Evolutionary conservation across 495 filamentous ascomycete genomes (phyloP).

Genomic region (Lasiosphaeris hirsuta): DNA sequence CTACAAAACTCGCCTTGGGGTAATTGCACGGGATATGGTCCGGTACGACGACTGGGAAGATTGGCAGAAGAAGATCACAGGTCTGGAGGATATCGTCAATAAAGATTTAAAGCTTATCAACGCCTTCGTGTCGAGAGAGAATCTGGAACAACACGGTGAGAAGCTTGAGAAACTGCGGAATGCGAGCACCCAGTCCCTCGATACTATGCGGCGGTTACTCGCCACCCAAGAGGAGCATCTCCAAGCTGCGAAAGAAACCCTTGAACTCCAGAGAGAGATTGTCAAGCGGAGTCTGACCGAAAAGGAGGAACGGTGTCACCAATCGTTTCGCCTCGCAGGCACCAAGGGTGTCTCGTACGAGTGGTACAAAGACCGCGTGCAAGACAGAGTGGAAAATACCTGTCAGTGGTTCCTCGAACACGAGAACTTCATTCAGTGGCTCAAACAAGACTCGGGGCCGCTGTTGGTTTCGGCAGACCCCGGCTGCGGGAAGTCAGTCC

Average conservation of each 20-base stretch:
- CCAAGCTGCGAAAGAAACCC: background rate
- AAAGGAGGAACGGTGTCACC: slow-evolving; percentile 27
- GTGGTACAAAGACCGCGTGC: slow-evolving; percentile 35
- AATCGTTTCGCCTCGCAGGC: slow-evolving; percentile 27
- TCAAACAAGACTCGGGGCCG: slow-evolving; percentile 10
- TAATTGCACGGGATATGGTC: background rate
- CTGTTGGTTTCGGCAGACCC: slow-evolving; percentile 55
- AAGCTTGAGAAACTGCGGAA: too few species aligned
- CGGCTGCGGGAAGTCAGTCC: slow-evolving; percentile 55
- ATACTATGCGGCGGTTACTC: background rate
- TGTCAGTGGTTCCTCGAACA: slow-evolving; percentile 43
- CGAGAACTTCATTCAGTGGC: slow-evolving; percentile 33
- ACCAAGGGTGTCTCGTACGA: slow-evolving; percentile 37
- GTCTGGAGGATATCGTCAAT: too few species aligned
- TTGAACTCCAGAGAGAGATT: background rate
- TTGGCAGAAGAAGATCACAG: background rate
- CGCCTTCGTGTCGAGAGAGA: too few species aligned
- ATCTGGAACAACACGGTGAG: too few species aligned
- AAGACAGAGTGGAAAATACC: slow-evolving; percentile 31
- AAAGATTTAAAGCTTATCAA: too few species aligned
- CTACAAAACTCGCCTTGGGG: slow-evolving; percentile 8
- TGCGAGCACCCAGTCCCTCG: too few species aligned
- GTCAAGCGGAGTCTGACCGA: background rate
- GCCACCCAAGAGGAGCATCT: background rate
- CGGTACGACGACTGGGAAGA: background rate